Base-by-base conservation (phyloP, 2,329 filamentous ascomycete genomes). In the Hyphodiscus sp. region DNA sequence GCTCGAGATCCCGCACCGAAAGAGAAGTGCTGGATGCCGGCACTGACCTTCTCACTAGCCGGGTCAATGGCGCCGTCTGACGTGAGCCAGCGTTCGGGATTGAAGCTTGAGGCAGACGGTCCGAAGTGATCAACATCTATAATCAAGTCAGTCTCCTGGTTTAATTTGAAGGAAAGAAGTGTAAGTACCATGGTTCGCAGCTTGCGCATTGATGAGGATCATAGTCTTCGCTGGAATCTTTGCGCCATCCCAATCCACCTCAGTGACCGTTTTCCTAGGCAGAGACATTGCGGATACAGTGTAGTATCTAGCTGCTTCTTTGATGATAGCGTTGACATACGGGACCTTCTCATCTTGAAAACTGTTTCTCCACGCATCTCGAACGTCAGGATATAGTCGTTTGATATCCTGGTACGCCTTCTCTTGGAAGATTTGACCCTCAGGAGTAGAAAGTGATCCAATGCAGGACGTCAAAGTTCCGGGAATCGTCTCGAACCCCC, bases 151-250 rank as follows among this genome's bases (percentile, higher is more conserved):
- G 46, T 38, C 23, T 29, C 23, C 7, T 16, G n/a, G 16, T 8
- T 45, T 33, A 23, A 48, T 19, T 3, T 6, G 16, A 41, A 47
- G 15, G 10, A 19, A 38, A 15, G 30, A 20, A 18, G 18, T 16
- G n/a, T n/a, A 56, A 68, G 55, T 64, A 76, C 73, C 74, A 51
- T 80, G 77, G 57, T 80, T 80, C 0, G 71, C 76, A 20, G 77
- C 78, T 59, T 80, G 77, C 1, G 76, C 75, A 58, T 80, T 79
- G 59, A 80, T 76, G 50, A 80, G 65, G 1, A 79, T 71, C 75
- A 80, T 79, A 0, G 76, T 79, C 53, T 76, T 74, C 2, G 73
- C 67, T 0, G 76, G 76, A 44, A 80, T 79, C 7, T 70, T 69
- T 0, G 75, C 75, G 0, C 76, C 75, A 29, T 78, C 72, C 76